Conservation (phyloP, 1,139 yeast species). For the Sugiyamaella grinbergsii region DNA sequence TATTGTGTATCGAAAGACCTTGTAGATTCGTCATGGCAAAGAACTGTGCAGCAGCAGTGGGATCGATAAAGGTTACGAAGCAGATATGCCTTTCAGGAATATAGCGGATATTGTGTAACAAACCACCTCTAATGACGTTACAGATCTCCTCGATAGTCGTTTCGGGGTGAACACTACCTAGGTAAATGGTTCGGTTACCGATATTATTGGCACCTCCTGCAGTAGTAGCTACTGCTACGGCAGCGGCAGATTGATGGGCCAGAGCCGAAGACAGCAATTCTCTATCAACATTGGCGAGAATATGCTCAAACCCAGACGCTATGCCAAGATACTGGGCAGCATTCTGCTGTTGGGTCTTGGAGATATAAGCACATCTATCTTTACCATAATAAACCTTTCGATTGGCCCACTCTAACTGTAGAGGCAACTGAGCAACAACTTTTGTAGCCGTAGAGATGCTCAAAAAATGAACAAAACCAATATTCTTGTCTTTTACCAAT, state of each 20-base stretch:
- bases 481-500: constrained; percentile 67
- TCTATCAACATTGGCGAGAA: constrained; percentile 78
- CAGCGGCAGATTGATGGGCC: constrained; percentile 74
- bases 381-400: constrained; percentile 82
- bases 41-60: constrained; percentile 91
- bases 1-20: constrained; percentile 76
- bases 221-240: constrained; percentile 71
- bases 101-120: constrained; percentile 61
- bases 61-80: constrained; percentile 87
- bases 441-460: constrained; percentile 82
- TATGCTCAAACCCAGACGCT: constrained; percentile 86
- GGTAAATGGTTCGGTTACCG: constrained; percentile 89
- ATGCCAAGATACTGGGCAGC: constrained; percentile 94
- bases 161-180: constrained; percentile 84
- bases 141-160: constrained; percentile 90
- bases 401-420: constrained; percentile 56
- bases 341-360: constrained; percentile 94
- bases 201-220: constrained; percentile 77
- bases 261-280: constrained; percentile 53
- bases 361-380: constrained; percentile 80
- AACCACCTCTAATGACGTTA: constrained; percentile 91
- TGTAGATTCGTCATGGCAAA: constrained; percentile 85
- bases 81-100: constrained; percentile 84
- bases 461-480: constrained; percentile 80
- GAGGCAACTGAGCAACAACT: constrained; percentile 66